A percentile compares a stretch with the other conserved stretches of the same genome.
These are phyloP conservation scores for Syzygium grande DNA, from an alignment of 345 rosid genomes.

Conservation along the genomic window DNA sequence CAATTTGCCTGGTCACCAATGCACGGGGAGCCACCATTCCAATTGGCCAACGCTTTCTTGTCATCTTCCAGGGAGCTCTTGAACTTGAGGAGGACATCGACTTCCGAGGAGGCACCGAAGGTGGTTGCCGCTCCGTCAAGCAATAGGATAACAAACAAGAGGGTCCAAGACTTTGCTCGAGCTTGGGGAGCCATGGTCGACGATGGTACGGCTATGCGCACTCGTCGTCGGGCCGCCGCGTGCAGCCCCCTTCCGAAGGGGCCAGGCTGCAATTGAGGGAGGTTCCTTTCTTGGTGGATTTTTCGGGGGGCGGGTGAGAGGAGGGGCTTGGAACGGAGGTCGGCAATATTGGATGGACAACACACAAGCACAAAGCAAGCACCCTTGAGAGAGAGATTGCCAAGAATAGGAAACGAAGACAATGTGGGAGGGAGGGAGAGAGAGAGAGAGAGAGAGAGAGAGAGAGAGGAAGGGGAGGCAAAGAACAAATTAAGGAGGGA, in stretches of 20 bases:
- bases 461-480: background rate
- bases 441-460: background rate
- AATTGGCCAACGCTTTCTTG: conserved; percentile 17
- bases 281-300: background rate
- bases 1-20: conserved; percentile 23
- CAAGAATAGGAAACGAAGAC: background rate
- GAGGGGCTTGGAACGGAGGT: background rate
- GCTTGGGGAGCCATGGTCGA: background rate
- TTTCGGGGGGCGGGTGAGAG: background rate
- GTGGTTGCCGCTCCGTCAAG: background rate
- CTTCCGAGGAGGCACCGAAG: conserved; percentile 7
- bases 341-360: conserved; percentile 13
- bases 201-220: conserved; percentile 5
- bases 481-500: conserved; percentile 24
- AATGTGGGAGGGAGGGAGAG: background rate
- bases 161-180: background rate
- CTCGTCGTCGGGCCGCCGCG: conserved; percentile 48
- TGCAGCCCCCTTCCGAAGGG: conserved; percentile 53
- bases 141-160: background rate
- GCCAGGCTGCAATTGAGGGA: conserved; percentile 9
- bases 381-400: background rate
- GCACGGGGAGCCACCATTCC: conserved; percentile 44
- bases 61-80: conserved; percentile 34
- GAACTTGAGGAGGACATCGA: conserved; percentile 54
- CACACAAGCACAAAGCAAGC: background rate